phyloP scores from a whole-genome alignment of 164 flowering plant species.

The Tetrastigma voinierianum region DNA sequence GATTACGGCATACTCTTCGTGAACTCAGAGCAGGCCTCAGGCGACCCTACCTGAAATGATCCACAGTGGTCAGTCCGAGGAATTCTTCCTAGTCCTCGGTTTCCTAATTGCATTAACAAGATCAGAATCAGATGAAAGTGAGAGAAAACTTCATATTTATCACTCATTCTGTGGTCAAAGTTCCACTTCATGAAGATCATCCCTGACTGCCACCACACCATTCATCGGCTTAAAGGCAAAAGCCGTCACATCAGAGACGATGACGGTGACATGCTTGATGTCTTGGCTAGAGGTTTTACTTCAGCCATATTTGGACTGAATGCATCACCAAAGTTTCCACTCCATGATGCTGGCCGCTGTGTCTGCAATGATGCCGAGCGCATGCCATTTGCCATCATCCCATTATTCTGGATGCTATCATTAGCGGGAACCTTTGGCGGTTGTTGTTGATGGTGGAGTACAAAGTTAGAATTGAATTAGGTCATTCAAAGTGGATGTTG shows the following conservation, averaged over 20 bases:
- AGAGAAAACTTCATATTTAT: too few species aligned
- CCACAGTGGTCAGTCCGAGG: too few species aligned
- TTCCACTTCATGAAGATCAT: slow-evolving; percentile 77
- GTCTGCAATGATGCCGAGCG: slow-evolving; percentile 37
- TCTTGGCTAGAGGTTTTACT: slow-evolving; percentile 42
- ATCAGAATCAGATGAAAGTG: too few species aligned
- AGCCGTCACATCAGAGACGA: slow-evolving; percentile 20
- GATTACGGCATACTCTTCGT: too few species aligned
- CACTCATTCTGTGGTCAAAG: too few species aligned
- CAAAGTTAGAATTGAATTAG: slow-evolving; percentile 30
- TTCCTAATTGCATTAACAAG: too few species aligned
- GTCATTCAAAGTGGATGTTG: slow-evolving; percentile 33
- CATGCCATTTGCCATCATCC: too few species aligned
- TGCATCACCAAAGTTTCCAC: slow-evolving; percentile 41
- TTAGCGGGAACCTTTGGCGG: slow-evolving; percentile 69
- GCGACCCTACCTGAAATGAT: too few species aligned
- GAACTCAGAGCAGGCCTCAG: too few species aligned
- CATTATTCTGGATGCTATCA: too few species aligned
- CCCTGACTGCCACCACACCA: slow-evolving; percentile 49
- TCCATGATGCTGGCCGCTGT: slow-evolving; percentile 87
- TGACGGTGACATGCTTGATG: too few species aligned
- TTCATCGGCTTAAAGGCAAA: slow-evolving; percentile 25
- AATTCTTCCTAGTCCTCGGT: too few species aligned
- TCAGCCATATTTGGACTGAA: slow-evolving; percentile 27
- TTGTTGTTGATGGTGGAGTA: slow-evolving; percentile 22